Percentiles rank a stretch among this genome's conserved stretches.
phyloP scores from a whole-genome alignment of 495 filamentous ascomycete species.

The Trichoderma asperelloides region DNA sequence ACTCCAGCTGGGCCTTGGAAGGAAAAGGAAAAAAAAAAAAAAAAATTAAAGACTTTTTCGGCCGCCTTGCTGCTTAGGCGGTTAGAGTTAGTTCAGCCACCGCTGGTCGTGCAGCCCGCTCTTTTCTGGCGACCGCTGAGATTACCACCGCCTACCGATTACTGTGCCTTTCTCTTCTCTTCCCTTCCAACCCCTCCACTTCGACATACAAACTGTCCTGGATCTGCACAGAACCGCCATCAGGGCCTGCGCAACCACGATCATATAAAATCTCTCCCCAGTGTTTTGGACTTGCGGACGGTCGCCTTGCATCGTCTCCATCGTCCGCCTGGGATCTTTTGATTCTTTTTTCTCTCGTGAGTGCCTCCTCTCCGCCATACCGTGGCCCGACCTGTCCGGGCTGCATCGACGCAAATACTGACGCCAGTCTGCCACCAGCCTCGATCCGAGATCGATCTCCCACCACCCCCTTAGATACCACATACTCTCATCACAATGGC shows the following conservation, averaged over 20 bases:
- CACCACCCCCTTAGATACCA: slow-evolving; percentile 14
- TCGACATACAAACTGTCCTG: slow-evolving; percentile 13
- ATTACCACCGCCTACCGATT: slow-evolving; percentile 9
- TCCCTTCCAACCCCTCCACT: slow-evolving; percentile 10
- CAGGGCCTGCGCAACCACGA: not conserved
- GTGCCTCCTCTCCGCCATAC: slow-evolving; percentile 11
- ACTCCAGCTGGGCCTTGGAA: not conserved
- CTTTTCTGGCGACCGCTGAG: slow-evolving; percentile 13
- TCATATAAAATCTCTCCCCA: not conserved
- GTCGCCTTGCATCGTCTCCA: slow-evolving; percentile 8
- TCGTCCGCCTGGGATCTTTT: not conserved
- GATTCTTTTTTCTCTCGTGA: not conserved
- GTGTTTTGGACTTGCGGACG: not conserved
- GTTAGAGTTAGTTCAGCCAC: not conserved
- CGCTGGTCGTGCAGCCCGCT: slow-evolving; percentile 8
- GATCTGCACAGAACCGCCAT: slow-evolving; percentile 19
- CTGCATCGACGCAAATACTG: slow-evolving; percentile 2
- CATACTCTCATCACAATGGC: slow-evolving; percentile 58
- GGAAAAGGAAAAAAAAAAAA: not conserved
- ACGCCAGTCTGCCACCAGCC: slow-evolving; percentile 15
- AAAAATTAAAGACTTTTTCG: not conserved
- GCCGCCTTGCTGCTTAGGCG: not conserved
- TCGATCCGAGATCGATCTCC: slow-evolving; percentile 18
- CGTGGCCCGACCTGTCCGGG: slow-evolving; percentile 16
- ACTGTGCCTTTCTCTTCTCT: slow-evolving; percentile 18